These are phyloP conservation scores for Ormosia emarginata DNA, from an alignment of 306 rosid species.

Conservation along the genomic window DNA sequence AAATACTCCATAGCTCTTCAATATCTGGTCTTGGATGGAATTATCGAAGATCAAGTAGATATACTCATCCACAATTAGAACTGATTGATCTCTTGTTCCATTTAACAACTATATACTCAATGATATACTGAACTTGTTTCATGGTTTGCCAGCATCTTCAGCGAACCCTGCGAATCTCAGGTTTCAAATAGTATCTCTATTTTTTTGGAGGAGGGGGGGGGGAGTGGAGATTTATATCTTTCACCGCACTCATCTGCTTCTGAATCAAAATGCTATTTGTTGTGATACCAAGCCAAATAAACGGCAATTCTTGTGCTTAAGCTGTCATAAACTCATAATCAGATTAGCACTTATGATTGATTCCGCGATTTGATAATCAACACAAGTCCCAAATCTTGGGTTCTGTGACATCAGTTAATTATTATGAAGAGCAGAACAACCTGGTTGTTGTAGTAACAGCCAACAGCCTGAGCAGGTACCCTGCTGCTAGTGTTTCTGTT, in stretches of 20 bases:
- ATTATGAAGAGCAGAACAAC: background rate
- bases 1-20: constrained; percentile 86
- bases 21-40: constrained; percentile 53
- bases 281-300: background rate
- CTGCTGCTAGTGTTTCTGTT: background rate
- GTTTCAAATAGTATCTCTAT: background rate
- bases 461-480: background rate
- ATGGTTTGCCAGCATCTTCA: background rate
- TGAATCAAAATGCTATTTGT: background rate
- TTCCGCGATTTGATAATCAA: background rate
- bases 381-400: background rate
- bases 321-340: background rate
- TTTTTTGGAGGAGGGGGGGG: background rate
- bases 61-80: background rate
- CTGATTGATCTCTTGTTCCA: background rate
- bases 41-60: constrained; percentile 32
- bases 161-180: background rate
- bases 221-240: background rate
- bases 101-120: background rate
- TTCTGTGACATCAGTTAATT: background rate
- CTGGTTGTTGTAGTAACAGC: background rate
- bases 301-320: background rate
- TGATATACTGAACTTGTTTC: background rate
- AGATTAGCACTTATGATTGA: background rate
- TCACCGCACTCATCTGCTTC: background rate